Evolutionary conservation across 352 stramenopile species (phyloP).

Genomic region (Globisporangium spiculum): DNA sequence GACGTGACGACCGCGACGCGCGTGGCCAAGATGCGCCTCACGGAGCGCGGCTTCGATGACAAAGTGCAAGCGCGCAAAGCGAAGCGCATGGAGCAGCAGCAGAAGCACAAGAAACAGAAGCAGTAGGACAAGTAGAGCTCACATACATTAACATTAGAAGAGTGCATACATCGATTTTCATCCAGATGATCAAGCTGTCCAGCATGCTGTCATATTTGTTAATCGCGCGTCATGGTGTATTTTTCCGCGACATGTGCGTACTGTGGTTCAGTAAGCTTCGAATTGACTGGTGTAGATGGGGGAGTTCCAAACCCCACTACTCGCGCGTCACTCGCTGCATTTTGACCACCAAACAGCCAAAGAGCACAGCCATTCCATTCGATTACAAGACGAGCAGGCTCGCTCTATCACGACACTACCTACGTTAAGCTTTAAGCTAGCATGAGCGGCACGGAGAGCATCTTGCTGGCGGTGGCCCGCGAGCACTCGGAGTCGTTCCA

Average conservation of each 20-base stretch:
- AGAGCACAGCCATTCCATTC: not conserved
- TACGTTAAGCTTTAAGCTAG: not conserved
- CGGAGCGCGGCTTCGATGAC: conserved; percentile 87
- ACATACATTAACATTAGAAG: not conserved
- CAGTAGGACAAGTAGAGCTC: not conserved
- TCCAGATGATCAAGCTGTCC: not conserved
- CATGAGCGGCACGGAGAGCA: conserved; percentile 48
- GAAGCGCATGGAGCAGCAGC: conserved; percentile 61
- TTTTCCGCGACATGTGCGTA: conserved; percentile 11
- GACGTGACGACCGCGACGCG: conserved; percentile 93
- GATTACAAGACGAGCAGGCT: not conserved
- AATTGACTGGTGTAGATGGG: conserved; percentile 16
- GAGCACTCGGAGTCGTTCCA: conserved; percentile 54
- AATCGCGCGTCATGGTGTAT: conserved; percentile 8
- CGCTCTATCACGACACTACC: not conserved
- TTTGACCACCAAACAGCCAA: conserved; percentile 10
- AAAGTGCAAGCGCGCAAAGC: conserved; percentile 72
- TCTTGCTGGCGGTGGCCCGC: conserved; percentile 50
- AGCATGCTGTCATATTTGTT: not conserved
- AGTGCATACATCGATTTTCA: not conserved
- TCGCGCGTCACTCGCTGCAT: not conserved
- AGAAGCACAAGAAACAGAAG: conserved; percentile 27
- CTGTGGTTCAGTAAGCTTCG: not conserved
- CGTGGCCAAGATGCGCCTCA: conserved; percentile 91
- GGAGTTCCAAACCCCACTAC: not conserved